Evolutionary conservation across 768 basidiomycete species (phyloP), one percentile per base, ranked within the genome.

Genomic region (Suillus cothurnatus): DNA sequence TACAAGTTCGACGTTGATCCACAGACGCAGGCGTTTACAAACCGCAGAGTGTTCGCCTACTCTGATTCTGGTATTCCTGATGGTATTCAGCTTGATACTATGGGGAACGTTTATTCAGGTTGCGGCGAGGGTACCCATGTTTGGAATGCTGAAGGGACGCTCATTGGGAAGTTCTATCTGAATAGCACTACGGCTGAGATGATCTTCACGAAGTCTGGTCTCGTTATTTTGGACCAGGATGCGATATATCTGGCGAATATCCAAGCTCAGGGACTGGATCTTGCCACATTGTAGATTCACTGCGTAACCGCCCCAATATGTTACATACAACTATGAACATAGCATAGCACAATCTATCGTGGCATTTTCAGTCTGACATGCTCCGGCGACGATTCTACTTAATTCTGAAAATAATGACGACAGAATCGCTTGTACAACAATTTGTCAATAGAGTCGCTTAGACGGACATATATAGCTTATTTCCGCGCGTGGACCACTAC

Each of bases 81-180:
- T 65, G 90, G 90, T 14, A 74, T 91, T 12, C 86, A 88, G 69
- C 79, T 89, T 1, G 91, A 93, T 69, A 77, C 77, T 4, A 73
- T 81, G 0, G 88, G 88, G 0, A 91, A 92, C 67, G 84, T 92
- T 0, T 92, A 86, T 71, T 79, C 86, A 0, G 88, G 86, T 2
- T 85, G 85, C 63, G 89, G 85, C n/a, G 91, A 92, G 64, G 90
- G 90, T 45, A 82, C 86, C 0, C 85, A 90, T 32, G 88, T 89
- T 6, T 88, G 86, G 83, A 81, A 83, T 68, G 61, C 78, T 15
- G 71, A 82, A 23, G 88, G 89, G 1, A 82, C 80, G 0, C 78
- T 91, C 1, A 76, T 91, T 1, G 88, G 88, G 14, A 90, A 91
- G 71, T 86, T 90, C 72, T 89, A 88, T 79, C 71, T 86, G 3